A percentile compares a stretch with the other conserved stretches of the same genome.
Evolutionary conservation across 1,139 yeast species (phyloP).

Genomic region (Yamadazyma dushanensis): DNA sequence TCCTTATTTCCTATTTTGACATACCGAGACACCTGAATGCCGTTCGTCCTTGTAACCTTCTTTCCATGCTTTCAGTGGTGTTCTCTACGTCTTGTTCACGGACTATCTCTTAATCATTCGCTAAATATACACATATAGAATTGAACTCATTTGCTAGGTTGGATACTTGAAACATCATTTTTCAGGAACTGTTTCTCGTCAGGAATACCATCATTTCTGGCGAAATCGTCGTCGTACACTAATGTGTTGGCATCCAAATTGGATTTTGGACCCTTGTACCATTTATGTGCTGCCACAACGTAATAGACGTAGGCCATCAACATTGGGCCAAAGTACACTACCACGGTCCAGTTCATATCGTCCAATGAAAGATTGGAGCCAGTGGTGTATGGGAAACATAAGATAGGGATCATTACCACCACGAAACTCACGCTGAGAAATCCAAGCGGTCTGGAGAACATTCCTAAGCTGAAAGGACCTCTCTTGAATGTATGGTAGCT

Average conservation of each 20-base stretch:
- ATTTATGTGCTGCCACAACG: conserved; percentile 56
- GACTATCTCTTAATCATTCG: too few relatives aligned
- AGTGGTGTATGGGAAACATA: conserved; percentile 60
- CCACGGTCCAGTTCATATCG: conserved; percentile 69
- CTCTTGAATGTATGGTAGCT: conserved; percentile 54
- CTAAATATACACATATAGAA: too few relatives aligned
- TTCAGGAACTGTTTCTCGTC: conserved; percentile 9
- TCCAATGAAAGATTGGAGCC: conserved; percentile 50
- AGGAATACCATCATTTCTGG: conserved; percentile 13
- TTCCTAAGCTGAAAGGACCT: conserved; percentile 75
- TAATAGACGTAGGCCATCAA: conserved; percentile 54
- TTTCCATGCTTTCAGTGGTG: too few relatives aligned
- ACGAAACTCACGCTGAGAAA: conserved; percentile 43
- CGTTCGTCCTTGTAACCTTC: too few relatives aligned
- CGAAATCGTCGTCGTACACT: conserved; percentile 14
- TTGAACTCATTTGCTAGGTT: conserved; percentile 3
- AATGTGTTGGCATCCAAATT: conserved; percentile 46
- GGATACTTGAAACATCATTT: conserved; percentile 6
- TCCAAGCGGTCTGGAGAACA: conserved; percentile 50
- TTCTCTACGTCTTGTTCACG: too few relatives aligned
- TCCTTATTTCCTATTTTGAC: too few relatives aligned
- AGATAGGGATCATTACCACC: conserved; percentile 60
- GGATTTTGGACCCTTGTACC: conserved; percentile 70
- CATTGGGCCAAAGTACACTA: conserved; percentile 69
- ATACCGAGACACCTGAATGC: too few relatives aligned